Percentiles rank a stretch among this genome's conserved stretches.
These are phyloP conservation scores for Delphinella strobiligena DNA, from an alignment of 2,329 filamentous ascomycete genomes.

Conservation along the genomic window DNA sequence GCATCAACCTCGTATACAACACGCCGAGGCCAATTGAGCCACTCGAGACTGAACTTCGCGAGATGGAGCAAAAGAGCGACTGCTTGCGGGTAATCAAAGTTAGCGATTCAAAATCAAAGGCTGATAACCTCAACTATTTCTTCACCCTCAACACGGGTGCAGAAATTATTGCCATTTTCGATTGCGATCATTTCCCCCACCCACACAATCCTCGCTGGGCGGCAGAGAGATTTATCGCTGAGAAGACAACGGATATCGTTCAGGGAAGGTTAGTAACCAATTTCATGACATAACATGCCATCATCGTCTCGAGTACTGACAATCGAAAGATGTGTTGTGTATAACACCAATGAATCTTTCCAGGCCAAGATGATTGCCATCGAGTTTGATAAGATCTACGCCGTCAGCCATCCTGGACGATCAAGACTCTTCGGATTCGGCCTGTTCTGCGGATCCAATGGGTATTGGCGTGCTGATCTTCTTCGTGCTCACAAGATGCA, in stretches of 20 bases:
- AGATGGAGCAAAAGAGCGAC: slow-evolving; percentile 28
- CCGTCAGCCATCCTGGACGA: slow-evolving; percentile 37
- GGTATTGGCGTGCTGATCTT: slow-evolving; percentile 35
- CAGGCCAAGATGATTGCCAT: slow-evolving; percentile 36
- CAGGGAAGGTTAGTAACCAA: no score
- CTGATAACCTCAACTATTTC: slow-evolving; percentile 39
- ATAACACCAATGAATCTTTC: slow-evolving; percentile 33
- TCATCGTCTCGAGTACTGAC: no score
- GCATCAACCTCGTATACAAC: slow-evolving; percentile 39
- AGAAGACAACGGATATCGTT: slow-evolving; percentile 33
- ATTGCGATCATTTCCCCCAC: slow-evolving; percentile 40
- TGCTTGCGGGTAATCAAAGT: slow-evolving; percentile 34
- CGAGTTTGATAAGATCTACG: slow-evolving; percentile 42
- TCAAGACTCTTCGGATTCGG: slow-evolving; percentile 36
- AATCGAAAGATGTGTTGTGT: slow-evolving; percentile 37
- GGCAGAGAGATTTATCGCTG: slow-evolving; percentile 32
- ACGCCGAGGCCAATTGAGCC: slow-evolving; percentile 35
- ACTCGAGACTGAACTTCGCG: slow-evolving; percentile 30
- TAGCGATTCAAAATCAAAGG: slow-evolving; percentile 36
- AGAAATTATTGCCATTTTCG: slow-evolving; percentile 37
- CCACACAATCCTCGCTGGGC: slow-evolving; percentile 38
- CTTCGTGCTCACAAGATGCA: slow-evolving; percentile 38
- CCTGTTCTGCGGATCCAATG: slow-evolving; percentile 38
- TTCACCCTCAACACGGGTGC: slow-evolving; percentile 32
- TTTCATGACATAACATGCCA: no score